Conservation (phyloP, 352 stramenopile species). For the Globisporangium okanoganense region DNA sequence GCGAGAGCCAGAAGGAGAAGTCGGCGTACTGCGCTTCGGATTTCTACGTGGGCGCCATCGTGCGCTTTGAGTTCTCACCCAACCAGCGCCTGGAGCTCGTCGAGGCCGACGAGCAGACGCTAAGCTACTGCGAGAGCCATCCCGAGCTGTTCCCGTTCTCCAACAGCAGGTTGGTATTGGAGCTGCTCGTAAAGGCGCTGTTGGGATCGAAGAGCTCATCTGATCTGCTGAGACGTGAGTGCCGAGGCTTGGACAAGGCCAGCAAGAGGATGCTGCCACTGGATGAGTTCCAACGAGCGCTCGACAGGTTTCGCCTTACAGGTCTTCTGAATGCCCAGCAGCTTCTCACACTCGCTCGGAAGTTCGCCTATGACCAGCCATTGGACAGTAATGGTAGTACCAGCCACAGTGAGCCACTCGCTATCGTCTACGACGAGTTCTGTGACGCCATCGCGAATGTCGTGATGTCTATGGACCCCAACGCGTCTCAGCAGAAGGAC, state of each 20-base stretch:
- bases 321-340: constrained; percentile 58
- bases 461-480: not conserved
- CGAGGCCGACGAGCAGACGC: constrained; percentile 71
- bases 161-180: constrained; percentile 34
- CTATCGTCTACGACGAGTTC: constrained; percentile 54
- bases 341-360: constrained; percentile 51
- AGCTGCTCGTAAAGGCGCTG: constrained; percentile 20
- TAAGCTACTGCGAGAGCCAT: constrained; percentile 75
- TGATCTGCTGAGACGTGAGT: constrained; percentile 36
- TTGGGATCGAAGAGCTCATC: constrained; percentile 13
- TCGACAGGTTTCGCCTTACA: constrained; percentile 15
- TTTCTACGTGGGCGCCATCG: constrained; percentile 66
- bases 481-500: not conserved
- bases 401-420: not conserved
- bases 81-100: constrained; percentile 63
- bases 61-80: constrained; percentile 71
- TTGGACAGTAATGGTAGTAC: not conserved
- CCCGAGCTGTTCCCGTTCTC: constrained; percentile 65
- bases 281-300: constrained; percentile 24
- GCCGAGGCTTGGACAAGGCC: constrained; percentile 22
- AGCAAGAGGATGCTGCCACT: constrained; percentile 18
- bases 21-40: constrained; percentile 46
- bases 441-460: constrained; percentile 40
- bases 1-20: constrained; percentile 31
- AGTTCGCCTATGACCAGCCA: constrained; percentile 20